phyloP scores from a whole-genome alignment of 1,284 basidiomycete species.

The Pisolithus thermaeus region DNA sequence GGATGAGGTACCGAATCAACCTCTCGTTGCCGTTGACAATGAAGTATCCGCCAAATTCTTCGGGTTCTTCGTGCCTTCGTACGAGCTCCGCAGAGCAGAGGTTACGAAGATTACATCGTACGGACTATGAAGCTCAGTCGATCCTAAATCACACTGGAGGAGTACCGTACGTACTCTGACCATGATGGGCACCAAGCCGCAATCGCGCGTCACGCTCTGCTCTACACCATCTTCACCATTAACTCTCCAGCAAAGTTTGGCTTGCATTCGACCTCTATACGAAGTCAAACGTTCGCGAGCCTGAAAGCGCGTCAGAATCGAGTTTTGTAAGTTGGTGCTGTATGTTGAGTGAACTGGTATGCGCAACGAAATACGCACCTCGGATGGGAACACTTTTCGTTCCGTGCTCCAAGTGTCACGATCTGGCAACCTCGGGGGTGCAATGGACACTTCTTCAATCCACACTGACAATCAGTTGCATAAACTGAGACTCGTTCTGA shows the following conservation, averaged over 20 bases:
- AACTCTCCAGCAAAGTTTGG: constrained; percentile 85
- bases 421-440: constrained; percentile 84
- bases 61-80: constrained; percentile 89
- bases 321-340: not conserved
- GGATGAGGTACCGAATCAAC: constrained; percentile 94
- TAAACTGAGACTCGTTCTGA: constrained; percentile 11
- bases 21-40: constrained; percentile 99
- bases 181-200: constrained; percentile 95
- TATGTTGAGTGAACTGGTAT: not conserved
- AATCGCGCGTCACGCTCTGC: constrained; percentile 77
- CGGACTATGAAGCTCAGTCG: constrained; percentile 53
- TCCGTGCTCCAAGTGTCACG: constrained; percentile 74
- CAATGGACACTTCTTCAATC: constrained; percentile 84
- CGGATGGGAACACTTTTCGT: constrained; percentile 81
- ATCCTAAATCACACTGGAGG: not conserved
- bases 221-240: constrained; percentile 59
- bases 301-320: constrained; percentile 34
- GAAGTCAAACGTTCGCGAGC: constrained; percentile 89
- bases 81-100: constrained; percentile 88
- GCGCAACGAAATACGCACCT: constrained; percentile 46
- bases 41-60: constrained; percentile 99
- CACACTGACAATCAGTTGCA: constrained; percentile 54
- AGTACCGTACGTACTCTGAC: constrained; percentile 65
- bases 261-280: constrained; percentile 90
- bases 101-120: constrained; percentile 84